Evolutionary conservation across 1,139 yeast genomes (phyloP).

Genomic region (Pichia sp.): DNA sequence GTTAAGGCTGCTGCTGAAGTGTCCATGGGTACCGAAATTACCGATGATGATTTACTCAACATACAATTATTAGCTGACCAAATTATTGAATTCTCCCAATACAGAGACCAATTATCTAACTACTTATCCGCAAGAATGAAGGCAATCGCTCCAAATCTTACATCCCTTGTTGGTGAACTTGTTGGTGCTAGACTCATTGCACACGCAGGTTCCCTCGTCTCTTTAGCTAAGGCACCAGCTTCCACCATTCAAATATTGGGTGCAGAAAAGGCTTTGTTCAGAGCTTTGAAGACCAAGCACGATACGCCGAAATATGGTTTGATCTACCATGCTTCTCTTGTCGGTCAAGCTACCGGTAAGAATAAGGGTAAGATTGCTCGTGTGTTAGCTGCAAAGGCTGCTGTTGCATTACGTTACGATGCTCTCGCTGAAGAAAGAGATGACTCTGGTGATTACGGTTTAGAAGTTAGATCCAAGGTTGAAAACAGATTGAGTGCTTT

Average conservation of each 20-base stretch:
- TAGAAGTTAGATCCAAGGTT: conserved; percentile 86
- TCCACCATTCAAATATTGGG: conserved; percentile 98
- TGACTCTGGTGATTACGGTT: conserved; percentile 90
- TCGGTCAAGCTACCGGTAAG: conserved; percentile 96
- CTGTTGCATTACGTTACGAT: conserved; percentile 93
- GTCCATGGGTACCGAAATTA: conserved; percentile 97
- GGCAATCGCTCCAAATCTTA: conserved; percentile 96
- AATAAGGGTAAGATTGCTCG: conserved; percentile 99
- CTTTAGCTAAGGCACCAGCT: conserved; percentile 96
- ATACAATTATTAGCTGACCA: conserved; percentile 88
- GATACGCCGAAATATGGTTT: conserved; percentile 99
- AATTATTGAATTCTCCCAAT: conserved; percentile 89
- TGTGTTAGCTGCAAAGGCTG: conserved; percentile 97
- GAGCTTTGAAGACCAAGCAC: conserved; percentile 97
- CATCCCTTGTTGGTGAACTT: conserved; percentile 93
- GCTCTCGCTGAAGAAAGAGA: conserved; percentile 96
- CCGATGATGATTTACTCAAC: conserved; percentile 79
- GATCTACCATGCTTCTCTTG: conserved; percentile 92
- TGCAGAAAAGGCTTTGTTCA: conserved; percentile 98
- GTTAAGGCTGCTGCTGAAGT: conserved; percentile 93
- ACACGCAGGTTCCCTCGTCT: conserved; percentile 92
- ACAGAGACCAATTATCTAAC: conserved; percentile 87
- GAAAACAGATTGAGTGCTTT: conserved; percentile 91
- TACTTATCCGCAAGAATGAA: conserved; percentile 92
- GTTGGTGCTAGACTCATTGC: conserved; percentile 98